Base-by-base conservation (phyloP, 345 rosid genomes). In the Boechera retrofracta region DNA sequence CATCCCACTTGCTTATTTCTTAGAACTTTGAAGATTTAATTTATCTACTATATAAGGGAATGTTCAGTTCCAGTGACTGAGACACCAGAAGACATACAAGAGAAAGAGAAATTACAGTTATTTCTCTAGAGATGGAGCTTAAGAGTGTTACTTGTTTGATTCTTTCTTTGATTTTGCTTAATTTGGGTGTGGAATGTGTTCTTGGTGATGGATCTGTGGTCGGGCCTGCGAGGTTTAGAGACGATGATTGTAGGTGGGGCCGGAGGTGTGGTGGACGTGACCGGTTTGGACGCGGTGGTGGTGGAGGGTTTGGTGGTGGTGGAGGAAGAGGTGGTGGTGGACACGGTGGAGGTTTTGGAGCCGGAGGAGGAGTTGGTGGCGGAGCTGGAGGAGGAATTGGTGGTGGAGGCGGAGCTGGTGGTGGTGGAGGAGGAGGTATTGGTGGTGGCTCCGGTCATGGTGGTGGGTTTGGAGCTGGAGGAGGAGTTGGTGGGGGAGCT, bases 301-400 rank as follows among this genome's bases (percentile, higher is more conserved):
- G 75, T 32, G 45, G 56, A 42, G 48, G 79, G 16, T 51, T 53
- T 1, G 82, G 82, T 10, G 84, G 85, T 11, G 87, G 87, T 0
- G 84, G 81, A 5, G 86, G 80, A 7, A 79, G 79, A 35, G 73
- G 59, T 10, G 89, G 84, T 0, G 85, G 84, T 2, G 86, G 78
- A 2, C 86, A 79, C 0, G 90, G 88, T 6, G 72, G 80, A 44
- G 90, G 88, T 35, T 80, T 71, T 15, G 84, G 84, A 2, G 71
- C 67, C 5, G 84, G 84, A 13, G 72, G 76, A 15, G 79, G 79
- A 10, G 70, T 71, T 26, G 82, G 84, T 6, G 64, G 58, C 0
- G 84, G 84, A 10, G 79, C 49, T 2, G 84, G 81, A 0, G 76
- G 80, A 1, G 84, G 84, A n/a, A 18, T 66, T 60, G 82, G 82